Base-by-base conservation (phyloP, 164 flowering plant species). In the Vitis riparia region DNA sequence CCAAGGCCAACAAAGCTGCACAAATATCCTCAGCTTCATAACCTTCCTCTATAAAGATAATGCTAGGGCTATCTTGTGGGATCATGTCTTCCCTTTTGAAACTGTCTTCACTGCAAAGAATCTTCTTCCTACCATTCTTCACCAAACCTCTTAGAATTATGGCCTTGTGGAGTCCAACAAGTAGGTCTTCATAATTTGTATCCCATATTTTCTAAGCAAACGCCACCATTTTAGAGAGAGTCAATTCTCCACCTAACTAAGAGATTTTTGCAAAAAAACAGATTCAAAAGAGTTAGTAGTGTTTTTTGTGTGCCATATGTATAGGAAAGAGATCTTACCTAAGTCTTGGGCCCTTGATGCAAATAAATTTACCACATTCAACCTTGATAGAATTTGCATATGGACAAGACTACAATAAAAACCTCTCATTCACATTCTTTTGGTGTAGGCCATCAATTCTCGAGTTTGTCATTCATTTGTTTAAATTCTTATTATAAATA, bases 281-380 rank as follows among this genome's bases (percentile, higher is more conserved):
- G 1, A 10, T 11, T 37, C 19, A 32, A 30, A 8, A 32, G 23
- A 44, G 9, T 2, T 12, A 23, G 2, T 11, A 60, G 29, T 49
- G 0, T 49, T 59, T 15, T 14, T 69, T 60, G 8, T 51, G 30
- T 51, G 9, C 1, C 3, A 19, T 32, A 58, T 44, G 53, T 12
- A 51, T 15, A 15, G 23, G 23, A 16, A 47, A 65, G 12, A 44
- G 37, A 55, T 53, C 68, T 51, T 23, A 93, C 94, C 98, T 88
- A n/a, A 93, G 75, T 44, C 88, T 75, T 86, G 90, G 29, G 76
- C 76, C 77, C 98, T 83, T 57, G 98, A 89, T 71, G 94, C 94
- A 71, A 80, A 86, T 69, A 91, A 62, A 9, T 96, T 96, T 47
- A 88, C 73, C 55, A 91, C 85, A 68, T 88, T 90, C 68, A 93